Evolutionary conservation across 768 basidiomycete genomes (phyloP), one percentile per base, ranked within the genome.

Genomic region (Clavaria fumosa): DNA sequence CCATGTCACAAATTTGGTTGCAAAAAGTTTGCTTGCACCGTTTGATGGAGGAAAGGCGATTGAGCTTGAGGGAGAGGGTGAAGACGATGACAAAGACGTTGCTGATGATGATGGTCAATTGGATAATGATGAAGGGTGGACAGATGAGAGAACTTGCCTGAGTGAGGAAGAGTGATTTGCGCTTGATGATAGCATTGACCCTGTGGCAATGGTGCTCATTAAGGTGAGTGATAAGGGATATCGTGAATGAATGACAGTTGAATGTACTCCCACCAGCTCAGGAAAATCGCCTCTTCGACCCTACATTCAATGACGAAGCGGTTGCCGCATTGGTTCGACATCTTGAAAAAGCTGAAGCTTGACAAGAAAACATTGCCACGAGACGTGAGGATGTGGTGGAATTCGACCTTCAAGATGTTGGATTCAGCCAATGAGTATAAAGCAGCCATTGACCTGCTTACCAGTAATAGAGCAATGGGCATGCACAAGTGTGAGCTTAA

Each of bases 1-100:
- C 0, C 65, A 67, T 31, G 47, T 59, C 4, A 14, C 63, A 14
- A 62, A 60, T 27, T 44, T 67, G 0, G 46, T 59, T 1, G 60
- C 56, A 0, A 60, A 63, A 15, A 24, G 12, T 38, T 14, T 35
- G 31, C 27, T 35, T 14, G 7, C 9, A 4, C 4, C 7, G 7
- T 15, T 34, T 6, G 39, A 20, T 0, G 33, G 28, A 2, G 32
- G 23, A 4, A 20, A 6, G 5, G 33, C 22, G 5, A 23, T 5
- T 10, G 19, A 11, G 6, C 17, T 6, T 2, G 38, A 46, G 14
- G 26, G 19, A 7, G 41, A 44, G 4, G 36, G 46, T 1, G 41
- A 42, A 10, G 31, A 31, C 22, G 37, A 31, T 4, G 41, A 32
- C 20, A 32, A 11, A 1, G 32, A 34, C 6, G 32, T 20, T 11